These are phyloP conservation scores for Fusarium camptoceras DNA, from an alignment of 2,329 filamentous ascomycete species.

Conservation along the genomic window DNA sequence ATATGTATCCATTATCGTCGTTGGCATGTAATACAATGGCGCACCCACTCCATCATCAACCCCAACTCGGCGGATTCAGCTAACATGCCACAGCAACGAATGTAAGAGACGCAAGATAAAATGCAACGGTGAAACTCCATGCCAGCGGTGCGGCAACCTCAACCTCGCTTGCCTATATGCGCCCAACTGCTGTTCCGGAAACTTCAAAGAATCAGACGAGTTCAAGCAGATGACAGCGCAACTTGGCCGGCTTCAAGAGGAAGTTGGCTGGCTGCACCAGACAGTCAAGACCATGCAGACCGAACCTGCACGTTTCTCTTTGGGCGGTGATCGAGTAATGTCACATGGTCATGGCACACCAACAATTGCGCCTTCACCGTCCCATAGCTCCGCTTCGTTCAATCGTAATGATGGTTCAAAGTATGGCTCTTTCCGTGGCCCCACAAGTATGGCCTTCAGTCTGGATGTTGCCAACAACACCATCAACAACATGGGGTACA, in stretches of 20 bases:
- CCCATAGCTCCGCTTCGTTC: constrained; percentile 54
- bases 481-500: constrained; percentile 89
- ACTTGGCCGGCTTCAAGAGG: constrained; percentile 80
- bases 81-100: constrained; percentile 66
- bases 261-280: constrained; percentile 81
- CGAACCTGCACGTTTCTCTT: constrained; percentile 60
- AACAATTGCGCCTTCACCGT: constrained; percentile 56
- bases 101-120: constrained; percentile 82
- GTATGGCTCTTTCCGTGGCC: constrained; percentile 80
- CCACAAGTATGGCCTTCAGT: constrained; percentile 86
- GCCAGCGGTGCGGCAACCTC: constrained; percentile 75
- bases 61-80: neutral
- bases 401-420: constrained; percentile 61
- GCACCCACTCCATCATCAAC: neutral
- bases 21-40: neutral
- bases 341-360: constrained; percentile 50
- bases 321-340: constrained; percentile 57
- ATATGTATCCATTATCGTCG: neutral
- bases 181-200: constrained; percentile 76
- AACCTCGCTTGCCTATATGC: constrained; percentile 74
- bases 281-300: constrained; percentile 76
- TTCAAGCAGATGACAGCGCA: constrained; percentile 85
- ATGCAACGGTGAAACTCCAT: constrained; percentile 77
- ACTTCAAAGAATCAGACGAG: constrained; percentile 92
- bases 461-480: constrained; percentile 89